These are phyloP conservation scores for Thraustochytrium striatum DNA, from an alignment of 352 stramenopile genomes.

Conservation along the genomic window DNA sequence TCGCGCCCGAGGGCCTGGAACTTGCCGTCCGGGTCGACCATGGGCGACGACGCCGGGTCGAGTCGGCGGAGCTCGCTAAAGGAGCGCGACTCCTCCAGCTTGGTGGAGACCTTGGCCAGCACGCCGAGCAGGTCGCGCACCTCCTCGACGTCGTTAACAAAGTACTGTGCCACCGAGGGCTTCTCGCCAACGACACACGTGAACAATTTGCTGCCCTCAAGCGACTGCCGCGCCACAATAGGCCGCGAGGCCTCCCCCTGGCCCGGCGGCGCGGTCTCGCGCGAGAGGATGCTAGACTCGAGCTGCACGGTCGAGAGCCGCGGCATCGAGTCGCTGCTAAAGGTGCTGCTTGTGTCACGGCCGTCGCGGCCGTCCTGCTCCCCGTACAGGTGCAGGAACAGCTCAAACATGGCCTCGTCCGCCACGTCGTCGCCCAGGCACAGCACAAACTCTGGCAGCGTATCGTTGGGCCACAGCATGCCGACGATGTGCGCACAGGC, in stretches of 20 bases:
- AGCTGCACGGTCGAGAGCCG: slow-evolving; percentile 28
- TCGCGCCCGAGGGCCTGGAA: not conserved
- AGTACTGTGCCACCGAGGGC: slow-evolving; percentile 91
- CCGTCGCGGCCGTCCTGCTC: slow-evolving; percentile 47
- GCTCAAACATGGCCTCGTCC: slow-evolving; percentile 97
- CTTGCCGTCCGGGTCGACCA: not conserved
- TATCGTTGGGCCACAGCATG: slow-evolving; percentile 54
- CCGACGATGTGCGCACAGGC: slow-evolving; percentile 90
- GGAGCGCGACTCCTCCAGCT: not conserved
- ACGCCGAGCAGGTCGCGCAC: slow-evolving; percentile 30
- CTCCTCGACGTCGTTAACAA: slow-evolving; percentile 83
- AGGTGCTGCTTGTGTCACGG: not conserved
- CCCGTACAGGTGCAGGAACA: slow-evolving; percentile 46
- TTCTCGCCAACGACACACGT: slow-evolving; percentile 98
- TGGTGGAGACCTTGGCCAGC: slow-evolving; percentile 16
- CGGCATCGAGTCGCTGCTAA: not conserved
- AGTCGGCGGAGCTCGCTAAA: slow-evolving; percentile 16
- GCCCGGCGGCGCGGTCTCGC: not conserved
- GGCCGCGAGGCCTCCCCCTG: not conserved
- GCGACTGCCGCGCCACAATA: not conserved
- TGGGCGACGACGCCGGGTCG: not conserved
- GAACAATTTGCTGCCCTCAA: slow-evolving; percentile 68
- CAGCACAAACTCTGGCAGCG: slow-evolving; percentile 90
- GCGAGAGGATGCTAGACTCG: slow-evolving; percentile 24
- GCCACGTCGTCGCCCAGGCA: slow-evolving; percentile 95